Percentiles rank a stretch among this genome's conserved stretches.
phyloP scores from a whole-genome alignment of 345 rosid species.

The Citrus sp. region DNA sequence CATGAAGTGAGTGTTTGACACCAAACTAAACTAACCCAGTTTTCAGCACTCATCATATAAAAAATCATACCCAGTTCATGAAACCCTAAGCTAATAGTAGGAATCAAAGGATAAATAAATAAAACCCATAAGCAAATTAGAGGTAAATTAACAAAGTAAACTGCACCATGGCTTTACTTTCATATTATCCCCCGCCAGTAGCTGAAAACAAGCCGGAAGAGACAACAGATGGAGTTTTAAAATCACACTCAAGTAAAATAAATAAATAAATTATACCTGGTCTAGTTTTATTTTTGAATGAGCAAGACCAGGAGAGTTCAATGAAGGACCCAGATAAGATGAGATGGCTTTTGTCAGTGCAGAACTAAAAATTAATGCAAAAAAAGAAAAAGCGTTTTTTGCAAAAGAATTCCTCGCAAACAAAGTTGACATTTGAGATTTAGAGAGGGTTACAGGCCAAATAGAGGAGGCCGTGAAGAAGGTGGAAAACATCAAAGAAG shows the following conservation, averaged over 20 bases:
- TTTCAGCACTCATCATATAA: neutral
- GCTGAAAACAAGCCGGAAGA: neutral
- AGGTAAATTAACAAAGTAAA: neutral
- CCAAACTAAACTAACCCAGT: conserved; percentile 6
- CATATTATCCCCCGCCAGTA: neutral
- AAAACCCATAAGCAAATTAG: neutral
- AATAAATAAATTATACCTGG: neutral
- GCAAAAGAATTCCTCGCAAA: neutral
- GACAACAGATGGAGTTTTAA: neutral
- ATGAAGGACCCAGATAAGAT: neutral
- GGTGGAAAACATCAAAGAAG: neutral
- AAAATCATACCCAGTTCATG: neutral
- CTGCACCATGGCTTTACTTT: neutral
- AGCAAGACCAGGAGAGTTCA: neutral
- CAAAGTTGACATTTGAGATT: neutral
- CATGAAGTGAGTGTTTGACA: neutral
- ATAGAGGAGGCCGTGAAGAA: neutral
- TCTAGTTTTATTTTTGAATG: neutral
- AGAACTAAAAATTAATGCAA: neutral
- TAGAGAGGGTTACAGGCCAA: neutral
- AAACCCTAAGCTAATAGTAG: neutral
- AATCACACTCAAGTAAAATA: neutral
- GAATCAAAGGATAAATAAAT: neutral
- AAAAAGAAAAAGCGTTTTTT: neutral
- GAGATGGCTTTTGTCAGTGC: neutral